phyloP scores from a whole-genome alignment of 805 yeast species.

The Candida cerambycidarum region DNA sequence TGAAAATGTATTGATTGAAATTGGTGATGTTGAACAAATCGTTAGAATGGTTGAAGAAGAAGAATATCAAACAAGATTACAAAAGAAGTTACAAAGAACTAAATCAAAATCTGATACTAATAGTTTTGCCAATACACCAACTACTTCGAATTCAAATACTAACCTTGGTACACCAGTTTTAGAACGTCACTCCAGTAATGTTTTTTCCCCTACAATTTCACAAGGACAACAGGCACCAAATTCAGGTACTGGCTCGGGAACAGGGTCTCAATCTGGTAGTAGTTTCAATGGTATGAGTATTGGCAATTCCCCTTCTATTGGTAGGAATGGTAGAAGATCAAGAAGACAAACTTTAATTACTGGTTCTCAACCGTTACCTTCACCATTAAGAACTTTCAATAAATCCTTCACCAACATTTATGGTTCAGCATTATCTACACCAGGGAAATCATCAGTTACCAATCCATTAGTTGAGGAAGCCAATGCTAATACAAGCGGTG shows the following conservation, averaged over 20 bases:
- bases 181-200: conserved; percentile 1
- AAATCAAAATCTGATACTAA: conserved; percentile 23
- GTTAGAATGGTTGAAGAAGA: conserved; percentile 64
- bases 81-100: conserved; percentile 42
- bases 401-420: conserved; percentile 39
- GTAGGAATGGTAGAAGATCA: conserved; percentile 50
- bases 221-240: not conserved
- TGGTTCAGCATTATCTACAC: conserved; percentile 40
- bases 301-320: conserved; percentile 35
- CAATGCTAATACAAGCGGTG: conserved; percentile 14
- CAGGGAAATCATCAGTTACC: conserved; percentile 23
- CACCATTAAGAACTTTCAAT: conserved; percentile 68
- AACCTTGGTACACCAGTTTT: conserved; percentile 1
- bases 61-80: conserved; percentile 50
- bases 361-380: conserved; percentile 91
- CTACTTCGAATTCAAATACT: conserved; percentile 17
- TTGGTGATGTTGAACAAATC: conserved; percentile 79
- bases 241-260: conserved; percentile 1
- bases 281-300: conserved; percentile 2
- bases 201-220: not conserved
- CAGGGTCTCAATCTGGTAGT: not conserved
- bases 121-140: conserved; percentile 13
- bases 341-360: conserved; percentile 79
- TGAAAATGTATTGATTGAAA: conserved; percentile 69
- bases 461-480: conserved; percentile 11